phyloP scores from a whole-genome alignment of 2,329 filamentous ascomycete species.

The Macrophomina pseudophaseolina region DNA sequence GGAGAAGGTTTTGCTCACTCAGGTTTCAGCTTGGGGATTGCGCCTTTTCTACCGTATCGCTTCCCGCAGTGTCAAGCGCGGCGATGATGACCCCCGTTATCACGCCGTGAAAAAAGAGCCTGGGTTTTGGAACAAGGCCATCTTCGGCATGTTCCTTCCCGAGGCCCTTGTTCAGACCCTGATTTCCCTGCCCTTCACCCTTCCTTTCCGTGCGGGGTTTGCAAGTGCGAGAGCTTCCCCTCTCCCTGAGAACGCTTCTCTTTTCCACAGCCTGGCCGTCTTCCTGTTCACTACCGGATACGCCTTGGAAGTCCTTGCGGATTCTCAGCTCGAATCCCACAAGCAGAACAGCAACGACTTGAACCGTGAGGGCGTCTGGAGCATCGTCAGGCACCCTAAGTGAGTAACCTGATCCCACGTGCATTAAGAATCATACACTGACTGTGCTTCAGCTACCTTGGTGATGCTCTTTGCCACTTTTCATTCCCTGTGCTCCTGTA shows the following conservation, averaged over 20 bases:
- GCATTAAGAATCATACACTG: conserved; percentile 15
- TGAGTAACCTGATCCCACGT: conserved; percentile 41
- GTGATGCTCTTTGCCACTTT: conserved; percentile 63
- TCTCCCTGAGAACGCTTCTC: conserved; percentile 38
- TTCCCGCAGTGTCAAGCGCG: conserved; percentile 54
- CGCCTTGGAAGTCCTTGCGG: conserved; percentile 61
- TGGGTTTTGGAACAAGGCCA: conserved; percentile 63
- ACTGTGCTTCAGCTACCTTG: conserved; percentile 59
- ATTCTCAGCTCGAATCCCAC: conserved; percentile 61
- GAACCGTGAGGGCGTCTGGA: conserved; percentile 64
- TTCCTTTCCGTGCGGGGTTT: conserved; percentile 57
- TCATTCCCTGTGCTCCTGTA: conserved; percentile 65
- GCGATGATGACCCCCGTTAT: conserved; percentile 63
- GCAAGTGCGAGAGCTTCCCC: conserved; percentile 12
- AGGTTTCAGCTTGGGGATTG: conserved; percentile 63
- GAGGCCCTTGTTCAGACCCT: conserved; percentile 63
- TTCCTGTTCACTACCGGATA: conserved; percentile 63
- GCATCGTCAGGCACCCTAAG: conserved; percentile 67
- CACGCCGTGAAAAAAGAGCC: conserved; percentile 56
- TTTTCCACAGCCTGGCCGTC: conserved; percentile 53
- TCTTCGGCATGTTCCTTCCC: conserved; percentile 61
- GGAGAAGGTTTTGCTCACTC: conserved; percentile 61
- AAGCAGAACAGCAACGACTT: conserved; percentile 49
- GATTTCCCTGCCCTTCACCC: conserved; percentile 62
- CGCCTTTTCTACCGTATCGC: conserved; percentile 62